phyloP scores from a whole-genome alignment of 2,329 filamentous ascomycete species.

The Amesomyces nigricolor region DNA sequence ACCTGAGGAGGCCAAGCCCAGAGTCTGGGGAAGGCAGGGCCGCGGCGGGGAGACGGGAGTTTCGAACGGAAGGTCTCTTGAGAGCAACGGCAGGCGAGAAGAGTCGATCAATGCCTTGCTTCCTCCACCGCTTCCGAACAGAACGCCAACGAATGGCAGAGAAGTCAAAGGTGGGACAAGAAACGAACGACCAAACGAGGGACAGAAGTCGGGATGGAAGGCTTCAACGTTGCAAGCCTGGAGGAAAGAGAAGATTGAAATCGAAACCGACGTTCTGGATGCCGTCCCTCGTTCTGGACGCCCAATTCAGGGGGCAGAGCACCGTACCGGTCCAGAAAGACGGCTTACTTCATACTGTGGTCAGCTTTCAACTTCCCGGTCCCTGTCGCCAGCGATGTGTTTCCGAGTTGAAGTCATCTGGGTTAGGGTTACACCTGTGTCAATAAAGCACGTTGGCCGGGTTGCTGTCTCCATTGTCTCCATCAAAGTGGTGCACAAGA shows the following conservation, averaged over 20 bases:
- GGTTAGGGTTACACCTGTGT: conserved; percentile 11
- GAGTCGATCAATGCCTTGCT: conserved; percentile 8
- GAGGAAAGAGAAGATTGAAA: neutral
- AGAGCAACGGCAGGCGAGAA: conserved; percentile 15
- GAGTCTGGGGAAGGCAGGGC: conserved; percentile 7
- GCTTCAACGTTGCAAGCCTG: neutral
- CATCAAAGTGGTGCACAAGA: too few relatives aligned
- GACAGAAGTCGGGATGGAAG: neutral
- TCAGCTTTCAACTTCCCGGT: neutral
- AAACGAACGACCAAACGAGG: conserved; percentile 1
- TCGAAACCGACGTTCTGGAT: neutral
- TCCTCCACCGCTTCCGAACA: conserved; percentile 10
- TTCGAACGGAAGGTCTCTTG: conserved; percentile 23
- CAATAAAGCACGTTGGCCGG: neutral
- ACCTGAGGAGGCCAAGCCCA: neutral
- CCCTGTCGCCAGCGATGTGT: too few relatives aligned
- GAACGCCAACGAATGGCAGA: conserved; percentile 12
- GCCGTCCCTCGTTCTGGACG: too few relatives aligned
- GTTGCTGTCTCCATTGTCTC: neutral
- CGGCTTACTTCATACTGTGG: neutral
- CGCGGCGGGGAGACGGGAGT: conserved; percentile 7
- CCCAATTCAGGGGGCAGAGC: too few relatives aligned
- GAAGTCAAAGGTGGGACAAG: neutral
- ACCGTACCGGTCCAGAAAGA: neutral
- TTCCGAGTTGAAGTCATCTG: neutral